Evolutionary conservation across 148 eudicot genomes (phyloP), one percentile per base, ranked within the genome.

Genomic region (Nepenthes gracilis): DNA sequence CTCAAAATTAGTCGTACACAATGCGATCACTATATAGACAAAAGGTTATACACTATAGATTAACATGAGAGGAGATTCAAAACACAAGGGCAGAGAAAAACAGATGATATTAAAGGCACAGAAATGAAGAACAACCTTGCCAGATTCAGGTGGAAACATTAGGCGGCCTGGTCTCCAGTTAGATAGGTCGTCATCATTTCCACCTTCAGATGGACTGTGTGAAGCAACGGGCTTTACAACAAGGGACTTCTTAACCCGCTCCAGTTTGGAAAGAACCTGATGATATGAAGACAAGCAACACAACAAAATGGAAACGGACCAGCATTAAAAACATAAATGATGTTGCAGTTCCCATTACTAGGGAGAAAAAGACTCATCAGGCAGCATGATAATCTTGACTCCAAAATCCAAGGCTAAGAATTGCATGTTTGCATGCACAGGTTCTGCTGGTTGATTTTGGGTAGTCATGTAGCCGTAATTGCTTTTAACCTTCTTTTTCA

Each of bases 251-350:
- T 85, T 84, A 62, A 88, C 80, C 69, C 53, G 76, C 61, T 88
- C 88, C 12, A 93, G 96, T 78, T 70, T 88, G 55, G 94, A 78
- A 40, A 93, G 95, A 38, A 83, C 83, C 98, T 90, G 59, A 57
- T 11, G 32, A 15, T 53, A 45, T 45, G 11, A 11, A 45, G 6
- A 45, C 48, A 45, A 11, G 6, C 11, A 45, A 0, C 48, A 45
- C 48, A 45, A 6, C 48, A 5, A 45, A 45, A 5, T 45, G 23
- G 23, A 23, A 23, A 23, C 23, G 23, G 23, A 23, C 23, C 23
- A 23, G 23, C 23, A 23, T 11, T 5, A 45, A 45, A 5, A 45
- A 45, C 6, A 5, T 45, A 45, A 45, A 45, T 45, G 48, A 45
- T 11, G 23, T 23, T 23, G 23, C 48, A 45, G 48, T 45, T 45